Percentiles rank a stretch among this genome's conserved stretches.
Evolutionary conservation across 768 basidiomycete genomes (phyloP).

Genomic region (Leucogyrophana mollusca): DNA sequence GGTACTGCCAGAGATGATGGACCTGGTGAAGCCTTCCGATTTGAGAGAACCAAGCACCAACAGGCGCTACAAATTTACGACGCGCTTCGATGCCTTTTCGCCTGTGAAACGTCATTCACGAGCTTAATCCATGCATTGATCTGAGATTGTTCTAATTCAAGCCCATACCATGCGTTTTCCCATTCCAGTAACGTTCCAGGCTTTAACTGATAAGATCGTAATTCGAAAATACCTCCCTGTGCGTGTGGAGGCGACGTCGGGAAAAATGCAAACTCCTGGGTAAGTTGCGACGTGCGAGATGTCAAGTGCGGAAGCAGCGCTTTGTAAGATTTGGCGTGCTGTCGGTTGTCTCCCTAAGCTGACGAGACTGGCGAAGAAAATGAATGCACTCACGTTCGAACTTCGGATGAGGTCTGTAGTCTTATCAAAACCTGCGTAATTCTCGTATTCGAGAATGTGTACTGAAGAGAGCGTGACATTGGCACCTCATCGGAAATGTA

Average conservation of each 20-base stretch:
- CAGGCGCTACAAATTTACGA: constrained; percentile 78
- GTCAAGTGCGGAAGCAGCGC: constrained; percentile 75
- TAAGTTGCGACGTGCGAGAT: constrained; percentile 74
- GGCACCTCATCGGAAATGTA: background rate
- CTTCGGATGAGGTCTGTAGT: constrained; percentile 59
- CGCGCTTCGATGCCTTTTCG: constrained; percentile 93
- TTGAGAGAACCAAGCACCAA: constrained; percentile 93
- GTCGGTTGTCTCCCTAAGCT: constrained; percentile 3
- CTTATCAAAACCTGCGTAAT: constrained; percentile 86
- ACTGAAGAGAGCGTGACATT: constrained; percentile 26
- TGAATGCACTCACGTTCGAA: constrained; percentile 54
- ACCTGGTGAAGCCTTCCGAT: constrained; percentile 83
- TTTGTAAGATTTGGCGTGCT: constrained; percentile 70
- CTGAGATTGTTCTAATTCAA: background rate
- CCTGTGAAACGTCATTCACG: constrained; percentile 43
- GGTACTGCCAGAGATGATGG: constrained; percentile 98
- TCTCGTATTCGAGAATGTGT: constrained; percentile 91
- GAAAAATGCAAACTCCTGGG: constrained; percentile 94
- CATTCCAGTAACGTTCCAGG: constrained; percentile 93
- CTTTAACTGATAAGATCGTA: constrained; percentile 83
- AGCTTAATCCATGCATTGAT: constrained; percentile 1
- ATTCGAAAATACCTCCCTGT: constrained; percentile 91
- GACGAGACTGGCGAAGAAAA: background rate
- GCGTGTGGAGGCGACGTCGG: constrained; percentile 85
- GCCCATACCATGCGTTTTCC: constrained; percentile 83